phyloP scores from a whole-genome alignment of 495 filamentous ascomycete genomes.

The Aspergillus cavernicola region DNA sequence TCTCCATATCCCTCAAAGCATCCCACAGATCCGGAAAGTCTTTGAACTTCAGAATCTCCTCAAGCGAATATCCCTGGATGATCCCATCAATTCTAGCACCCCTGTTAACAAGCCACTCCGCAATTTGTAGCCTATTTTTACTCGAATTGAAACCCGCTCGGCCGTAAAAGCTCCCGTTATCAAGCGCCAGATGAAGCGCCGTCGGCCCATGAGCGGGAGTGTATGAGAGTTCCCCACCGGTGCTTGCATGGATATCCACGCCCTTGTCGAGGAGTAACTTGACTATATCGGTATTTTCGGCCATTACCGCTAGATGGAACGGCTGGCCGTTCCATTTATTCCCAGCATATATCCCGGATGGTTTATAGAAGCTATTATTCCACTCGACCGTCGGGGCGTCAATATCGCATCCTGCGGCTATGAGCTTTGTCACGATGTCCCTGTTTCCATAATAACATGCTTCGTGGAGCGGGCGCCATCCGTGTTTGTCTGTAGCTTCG shows the following conservation, averaged over 20 bases:
- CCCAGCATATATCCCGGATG: constrained; percentile 1
- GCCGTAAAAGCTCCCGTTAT: not conserved
- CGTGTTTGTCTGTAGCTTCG: not conserved
- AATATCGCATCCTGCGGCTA: constrained; percentile 2
- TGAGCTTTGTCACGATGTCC: not conserved
- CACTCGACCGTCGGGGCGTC: not conserved
- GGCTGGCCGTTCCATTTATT: not conserved
- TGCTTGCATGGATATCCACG: constrained; percentile 1
- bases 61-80: not conserved
- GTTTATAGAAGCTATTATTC: constrained; percentile 1
- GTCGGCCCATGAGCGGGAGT: not conserved
- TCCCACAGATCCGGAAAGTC: constrained; percentile 5
- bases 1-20: not conserved
- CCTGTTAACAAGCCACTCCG: constrained; percentile 1
- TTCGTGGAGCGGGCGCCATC: constrained; percentile 5
- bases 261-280: not conserved
- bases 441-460: not conserved
- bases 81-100: not conserved
- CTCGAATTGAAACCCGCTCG: not conserved
- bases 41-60: constrained; percentile 3
- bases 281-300: constrained; percentile 1
- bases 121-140: not conserved
- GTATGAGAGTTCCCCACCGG: not conserved
- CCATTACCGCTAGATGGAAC: constrained; percentile 9
- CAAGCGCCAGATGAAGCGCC: not conserved